Percentiles rank a stretch among this genome's conserved stretches.
phyloP scores from a whole-genome alignment of 1,139 yeast genomes.

The Suhomyces panamericanus region DNA sequence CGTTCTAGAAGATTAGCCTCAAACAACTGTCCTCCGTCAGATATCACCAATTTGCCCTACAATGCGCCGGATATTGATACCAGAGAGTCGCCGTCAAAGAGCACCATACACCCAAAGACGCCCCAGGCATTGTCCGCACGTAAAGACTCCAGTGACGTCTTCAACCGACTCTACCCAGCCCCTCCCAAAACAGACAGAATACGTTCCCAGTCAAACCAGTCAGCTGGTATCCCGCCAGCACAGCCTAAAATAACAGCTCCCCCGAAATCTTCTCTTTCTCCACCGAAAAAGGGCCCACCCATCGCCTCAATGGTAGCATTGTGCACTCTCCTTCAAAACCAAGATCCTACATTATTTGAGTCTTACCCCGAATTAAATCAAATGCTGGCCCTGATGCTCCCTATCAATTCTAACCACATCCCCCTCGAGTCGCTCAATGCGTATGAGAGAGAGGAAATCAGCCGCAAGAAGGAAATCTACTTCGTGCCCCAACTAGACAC shows the following conservation, averaged over 20 bases:
- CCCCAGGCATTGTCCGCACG: conserved; percentile 14
- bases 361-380: conserved; percentile 7
- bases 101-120: conserved; percentile 5
- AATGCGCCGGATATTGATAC: conserved; percentile 1
- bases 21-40: conserved; percentile 16
- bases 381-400: not conserved
- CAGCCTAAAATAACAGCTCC: not conserved
- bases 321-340: conserved; percentile 1
- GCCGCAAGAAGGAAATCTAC: conserved; percentile 41
- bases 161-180: conserved; percentile 17
- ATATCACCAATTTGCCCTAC: conserved; percentile 20
- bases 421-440: conserved; percentile 29
- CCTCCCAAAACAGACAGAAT: conserved; percentile 1
- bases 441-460: conserved; percentile 56
- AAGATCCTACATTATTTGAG: conserved; percentile 8
- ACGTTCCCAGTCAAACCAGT: not conserved
- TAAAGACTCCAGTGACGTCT: conserved; percentile 13
- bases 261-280: not conserved
- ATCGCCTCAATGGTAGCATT: conserved; percentile 1
- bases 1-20: conserved; percentile 20
- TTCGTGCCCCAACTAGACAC: conserved; percentile 31
- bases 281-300: not conserved
- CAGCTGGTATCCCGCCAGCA: not conserved
- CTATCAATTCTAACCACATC: not conserved
- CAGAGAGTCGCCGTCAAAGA: conserved; percentile 14